Base-by-base conservation (phyloP, 345 rosid genomes). In the Viola odorata region DNA sequence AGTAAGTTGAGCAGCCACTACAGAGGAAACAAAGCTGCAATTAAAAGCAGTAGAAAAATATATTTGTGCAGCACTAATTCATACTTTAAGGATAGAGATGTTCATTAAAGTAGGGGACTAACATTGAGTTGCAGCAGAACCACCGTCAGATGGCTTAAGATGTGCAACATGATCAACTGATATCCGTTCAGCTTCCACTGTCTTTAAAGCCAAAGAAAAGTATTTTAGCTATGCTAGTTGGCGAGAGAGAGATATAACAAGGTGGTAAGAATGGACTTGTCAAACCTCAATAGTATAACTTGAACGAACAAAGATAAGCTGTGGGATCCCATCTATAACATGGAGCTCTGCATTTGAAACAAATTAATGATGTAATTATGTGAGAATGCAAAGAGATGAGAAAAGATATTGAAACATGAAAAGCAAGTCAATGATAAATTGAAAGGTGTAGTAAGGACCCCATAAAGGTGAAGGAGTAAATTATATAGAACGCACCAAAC, bases 81-180 rank as follows among this genome's bases (percentile, higher is more conserved):
- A 23, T 23, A 23, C 32, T 23, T 23, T 23, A 23, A 23, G 32
- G 32, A 23, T 23, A 23, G 32, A 23, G 32, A 23, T 23, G 2
- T 23, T 23, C 32, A 23, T 23, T 23, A 23, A 23, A 23, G 51
- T 17, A 36, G 32, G 62, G 60, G 38, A 67, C 75, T 79, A 45
- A 84, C 99, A 75, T 55, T 94, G 99, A 13, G 99, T 94, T 64
- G 97, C 99, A 7, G 99, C 97, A 16, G 97, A 88, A 60, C 99
- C 92, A 60, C 99, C 99, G 69, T 90, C 91, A 64, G 98, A 89
- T 41, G 98, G 97, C 74, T 92, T 92, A 41, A 92, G 96, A 80
- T 92, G 98, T 53, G 98, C 98, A 69, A 92, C 97, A 76, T 91
- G 98, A 75, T 91, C 96, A 5, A 89, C 95, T n/a, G 98, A 91